A percentile compares a stretch with the other conserved stretches of the same genome.
These are phyloP conservation scores for Cadophora sp. DNA, from an alignment of 2,329 filamentous ascomycete genomes.

Conservation along the genomic window DNA sequence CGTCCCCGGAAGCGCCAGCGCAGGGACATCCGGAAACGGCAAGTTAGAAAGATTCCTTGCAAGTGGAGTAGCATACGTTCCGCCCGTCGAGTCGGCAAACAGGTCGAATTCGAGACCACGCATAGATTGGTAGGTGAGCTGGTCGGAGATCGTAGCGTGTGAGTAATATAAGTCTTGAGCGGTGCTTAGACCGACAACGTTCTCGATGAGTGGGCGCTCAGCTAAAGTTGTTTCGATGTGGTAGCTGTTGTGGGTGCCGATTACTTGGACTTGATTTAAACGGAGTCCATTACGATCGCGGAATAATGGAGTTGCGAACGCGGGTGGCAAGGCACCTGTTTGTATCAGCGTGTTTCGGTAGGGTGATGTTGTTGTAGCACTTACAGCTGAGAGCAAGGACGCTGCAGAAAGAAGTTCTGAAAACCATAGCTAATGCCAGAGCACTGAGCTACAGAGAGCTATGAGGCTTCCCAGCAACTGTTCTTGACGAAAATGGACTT, in stretches of 20 bases:
- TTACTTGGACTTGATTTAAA: conserved; percentile 13
- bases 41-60: conserved; percentile 13
- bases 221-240: conserved; percentile 10
- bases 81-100: conserved; percentile 6
- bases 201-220: conserved; percentile 7
- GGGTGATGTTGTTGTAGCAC: background rate
- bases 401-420: background rate
- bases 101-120: conserved; percentile 12
- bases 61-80: conserved; percentile 12
- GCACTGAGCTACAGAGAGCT: too few species aligned
- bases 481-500: background rate
- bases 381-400: background rate
- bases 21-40: conserved; percentile 1
- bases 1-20: background rate
- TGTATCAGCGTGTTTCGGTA: background rate
- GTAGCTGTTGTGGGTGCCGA: conserved; percentile 15
- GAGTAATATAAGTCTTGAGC: conserved; percentile 9
- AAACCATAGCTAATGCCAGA: too few species aligned
- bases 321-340: background rate
- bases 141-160: conserved; percentile 8
- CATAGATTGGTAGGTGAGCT: conserved; percentile 15
- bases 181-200: background rate
- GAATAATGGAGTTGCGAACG: background rate
- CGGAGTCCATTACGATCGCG: background rate
- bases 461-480: too few species aligned